Percentiles rank a stretch among this genome's conserved stretches.
Conservation (phyloP, 1,139 yeast species). For the Lodderomyces pseudojiufengensis region DNA sequence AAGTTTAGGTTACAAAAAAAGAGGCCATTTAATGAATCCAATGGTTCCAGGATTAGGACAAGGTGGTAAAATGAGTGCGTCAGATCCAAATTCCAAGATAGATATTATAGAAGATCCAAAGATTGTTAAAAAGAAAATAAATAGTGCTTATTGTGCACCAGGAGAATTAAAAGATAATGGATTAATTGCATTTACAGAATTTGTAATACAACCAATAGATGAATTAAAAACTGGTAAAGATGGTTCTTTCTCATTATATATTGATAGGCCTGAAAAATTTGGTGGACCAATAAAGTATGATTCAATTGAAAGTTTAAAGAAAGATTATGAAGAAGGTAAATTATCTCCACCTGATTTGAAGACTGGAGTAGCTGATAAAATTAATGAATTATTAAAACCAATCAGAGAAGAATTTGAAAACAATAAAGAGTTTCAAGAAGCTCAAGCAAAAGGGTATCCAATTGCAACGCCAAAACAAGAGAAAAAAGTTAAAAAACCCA, state of each 20-base stretch:
- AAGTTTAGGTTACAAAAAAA: constrained; percentile 85
- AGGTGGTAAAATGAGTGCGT: constrained; percentile 99
- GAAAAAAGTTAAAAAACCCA: constrained; percentile 67
- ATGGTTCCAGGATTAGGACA: constrained; percentile 98
- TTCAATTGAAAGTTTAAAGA: constrained; percentile 65
- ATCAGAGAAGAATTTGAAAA: constrained; percentile 65
- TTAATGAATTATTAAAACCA: constrained; percentile 78
- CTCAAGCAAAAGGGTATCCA: constrained; percentile 81
- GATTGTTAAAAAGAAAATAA: constrained; percentile 82
- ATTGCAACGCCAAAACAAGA: constrained; percentile 58
- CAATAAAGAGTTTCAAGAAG: constrained; percentile 69
- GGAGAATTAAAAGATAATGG: constrained; percentile 93
- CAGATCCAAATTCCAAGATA: constrained; percentile 96
- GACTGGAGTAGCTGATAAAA: constrained; percentile 82
- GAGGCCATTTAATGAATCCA: constrained; percentile 97
- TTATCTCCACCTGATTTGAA: constrained; percentile 93
- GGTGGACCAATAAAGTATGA: constrained; percentile 85
- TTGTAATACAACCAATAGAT: constrained; percentile 81
- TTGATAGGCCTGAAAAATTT: constrained; percentile 92
- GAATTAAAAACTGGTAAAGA: constrained; percentile 60
- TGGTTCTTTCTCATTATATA: constrained; percentile 57
- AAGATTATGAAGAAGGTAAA: constrained; percentile 66
- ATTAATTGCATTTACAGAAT: constrained; percentile 77
- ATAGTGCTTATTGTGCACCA: constrained; percentile 92
- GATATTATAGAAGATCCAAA: constrained; percentile 90